Evolutionary conservation across 257 asterid species (phyloP), one percentile per base, ranked within the genome.

Genomic region (Mitragyna speciosa): DNA sequence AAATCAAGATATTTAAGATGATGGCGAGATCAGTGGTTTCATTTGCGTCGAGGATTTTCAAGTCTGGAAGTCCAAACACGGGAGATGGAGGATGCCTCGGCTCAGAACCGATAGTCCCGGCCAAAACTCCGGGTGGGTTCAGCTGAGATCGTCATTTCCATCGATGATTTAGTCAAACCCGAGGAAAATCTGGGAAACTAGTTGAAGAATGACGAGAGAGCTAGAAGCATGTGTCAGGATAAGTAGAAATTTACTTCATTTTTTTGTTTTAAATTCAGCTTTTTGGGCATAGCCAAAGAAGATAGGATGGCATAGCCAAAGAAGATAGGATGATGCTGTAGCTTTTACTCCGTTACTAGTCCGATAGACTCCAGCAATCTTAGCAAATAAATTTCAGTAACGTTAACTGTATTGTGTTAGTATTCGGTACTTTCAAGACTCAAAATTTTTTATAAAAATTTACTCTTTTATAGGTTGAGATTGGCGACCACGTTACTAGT

Each of bases 1-100:
- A 73, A 75, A 73, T 9, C 39, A 64, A 63, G n/a, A 79, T 79
- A 8, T 79, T 79, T 61, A 72, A 72, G 74, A 78, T 73, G 61
- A 12, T 77, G 14, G 61, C 49, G 45, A 51, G 33, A 49, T 73
- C 82, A 49, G 30, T 82, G 20, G 56, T 26, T 47, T 82, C 81
- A 39, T 16, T 65, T 16, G 31, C 26, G 4, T 70, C 68, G 7
- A 77, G 1, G 54, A 56, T 41, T 20, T 26, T 52, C 39, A 22
- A 30, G 6, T 56, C 19, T 12, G 78, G 36, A 43, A 17, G 31
- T 12, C 65, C 41, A 82, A 28, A 66, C 45, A 22, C n/a, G 7
- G 75, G 69, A 20, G 58, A 2, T 28, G 69, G 78, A n/a, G 73
- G 78, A 1, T 79, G 82, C 73, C 72, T 79, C 20, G 28, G 31